These are phyloP conservation scores for Parafenestella ontariensis DNA, from an alignment of 2,329 filamentous ascomycete genomes.

Conservation along the genomic window DNA sequence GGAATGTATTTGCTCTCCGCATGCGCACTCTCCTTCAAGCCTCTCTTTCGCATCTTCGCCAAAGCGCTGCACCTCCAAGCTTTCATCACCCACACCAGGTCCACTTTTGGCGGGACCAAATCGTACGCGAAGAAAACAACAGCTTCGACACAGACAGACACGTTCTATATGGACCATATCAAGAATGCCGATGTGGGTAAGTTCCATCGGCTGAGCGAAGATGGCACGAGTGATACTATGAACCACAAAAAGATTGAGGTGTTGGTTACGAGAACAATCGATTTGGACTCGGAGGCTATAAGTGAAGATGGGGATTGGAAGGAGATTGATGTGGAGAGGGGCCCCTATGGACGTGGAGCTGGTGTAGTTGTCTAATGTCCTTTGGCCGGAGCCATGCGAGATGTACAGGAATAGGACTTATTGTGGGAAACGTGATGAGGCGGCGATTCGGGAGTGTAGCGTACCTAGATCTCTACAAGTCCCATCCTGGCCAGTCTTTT, in stretches of 20 bases:
- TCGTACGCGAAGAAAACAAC: conserved; percentile 1
- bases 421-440: background rate
- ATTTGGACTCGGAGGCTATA: conserved; percentile 2
- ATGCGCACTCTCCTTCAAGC: conserved; percentile 34
- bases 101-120: conserved; percentile 5
- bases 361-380: background rate
- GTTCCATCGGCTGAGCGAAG: conserved; percentile 16
- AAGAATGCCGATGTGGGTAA: conserved; percentile 11
- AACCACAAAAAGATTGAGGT: conserved; percentile 7
- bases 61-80: conserved; percentile 24
- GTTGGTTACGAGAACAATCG: conserved; percentile 14
- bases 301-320: conserved; percentile 1
- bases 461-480: background rate
- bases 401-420: background rate
- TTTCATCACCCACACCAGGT: conserved; percentile 26
- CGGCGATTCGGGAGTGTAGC: background rate
- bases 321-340: background rate
- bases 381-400: background rate
- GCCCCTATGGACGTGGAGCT: background rate
- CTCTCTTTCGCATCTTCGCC: conserved; percentile 29
- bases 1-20: conserved; percentile 35
- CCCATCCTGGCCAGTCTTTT: background rate
- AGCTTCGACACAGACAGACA: background rate
- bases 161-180: conserved; percentile 16
- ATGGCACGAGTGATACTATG: conserved; percentile 2